A percentile compares a stretch with the other conserved stretches of the same genome.
Evolutionary conservation across 768 basidiomycete genomes (phyloP).

Genomic region (Exsudoporus frostii): DNA sequence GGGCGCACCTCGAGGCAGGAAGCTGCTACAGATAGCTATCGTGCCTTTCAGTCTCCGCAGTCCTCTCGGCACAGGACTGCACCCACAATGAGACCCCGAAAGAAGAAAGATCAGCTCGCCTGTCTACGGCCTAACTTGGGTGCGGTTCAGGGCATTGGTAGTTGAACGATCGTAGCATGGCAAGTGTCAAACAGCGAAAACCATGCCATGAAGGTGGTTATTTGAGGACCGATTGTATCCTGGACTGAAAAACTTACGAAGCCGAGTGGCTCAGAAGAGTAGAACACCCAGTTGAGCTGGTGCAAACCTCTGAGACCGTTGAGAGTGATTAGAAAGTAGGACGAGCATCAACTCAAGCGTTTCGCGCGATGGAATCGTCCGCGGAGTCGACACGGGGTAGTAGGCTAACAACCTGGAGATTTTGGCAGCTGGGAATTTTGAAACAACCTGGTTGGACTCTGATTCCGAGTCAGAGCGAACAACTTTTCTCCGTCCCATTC

Average conservation of each 20-base stretch:
- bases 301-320: too few species aligned
- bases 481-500: too few species aligned
- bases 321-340: neutral
- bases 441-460: neutral
- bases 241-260: neutral
- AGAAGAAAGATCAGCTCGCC: neutral
- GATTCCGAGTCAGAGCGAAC: too few species aligned
- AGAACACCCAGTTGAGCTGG: neutral
- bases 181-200: neutral
- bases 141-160: neutral
- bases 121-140: neutral
- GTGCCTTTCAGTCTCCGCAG: neutral
- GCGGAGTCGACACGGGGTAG: neutral
- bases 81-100: neutral
- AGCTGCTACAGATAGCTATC: neutral
- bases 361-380: neutral
- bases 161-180: neutral
- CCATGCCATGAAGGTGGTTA: neutral
- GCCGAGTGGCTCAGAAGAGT: neutral
- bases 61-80: neutral
- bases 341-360: neutral
- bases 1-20: neutral
- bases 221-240: too few species aligned
- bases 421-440: neutral
- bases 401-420: too few species aligned